Evolutionary conservation across 2,329 filamentous ascomycete genomes (phyloP).

Genomic region (Aspergillus japonicus): DNA sequence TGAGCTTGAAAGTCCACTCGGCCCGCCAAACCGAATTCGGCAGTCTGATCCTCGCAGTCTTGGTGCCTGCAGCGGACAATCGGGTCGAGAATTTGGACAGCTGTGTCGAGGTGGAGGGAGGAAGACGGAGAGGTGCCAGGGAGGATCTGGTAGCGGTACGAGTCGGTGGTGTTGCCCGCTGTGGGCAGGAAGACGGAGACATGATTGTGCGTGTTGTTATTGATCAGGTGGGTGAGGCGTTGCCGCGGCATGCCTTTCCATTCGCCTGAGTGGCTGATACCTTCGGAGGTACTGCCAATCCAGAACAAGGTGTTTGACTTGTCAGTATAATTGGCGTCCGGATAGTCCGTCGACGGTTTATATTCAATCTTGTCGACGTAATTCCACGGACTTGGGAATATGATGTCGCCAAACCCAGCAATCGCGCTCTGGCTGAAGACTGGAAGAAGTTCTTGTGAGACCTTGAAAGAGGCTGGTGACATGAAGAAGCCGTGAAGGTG

Average conservation of each 20-base stretch:
- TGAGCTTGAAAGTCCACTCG: slow-evolving; percentile 56
- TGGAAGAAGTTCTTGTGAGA: slow-evolving; percentile 65
- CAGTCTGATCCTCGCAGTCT: slow-evolving; percentile 53
- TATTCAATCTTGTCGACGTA: slow-evolving; percentile 59
- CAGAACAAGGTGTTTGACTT: slow-evolving; percentile 70
- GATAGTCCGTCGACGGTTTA: slow-evolving; percentile 50
- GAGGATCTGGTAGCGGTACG: slow-evolving; percentile 58
- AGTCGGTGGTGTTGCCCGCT: slow-evolving; percentile 30
- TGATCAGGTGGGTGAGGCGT: slow-evolving; percentile 68
- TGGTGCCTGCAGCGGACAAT: slow-evolving; percentile 54
- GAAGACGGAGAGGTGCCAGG: slow-evolving; percentile 34
- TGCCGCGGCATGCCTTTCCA: slow-evolving; percentile 70
- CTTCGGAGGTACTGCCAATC: slow-evolving; percentile 67
- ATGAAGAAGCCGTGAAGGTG: slow-evolving; percentile 73
- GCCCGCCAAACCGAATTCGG: slow-evolving; percentile 52
- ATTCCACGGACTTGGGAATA: slow-evolving; percentile 67
- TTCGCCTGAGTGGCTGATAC: slow-evolving; percentile 51
- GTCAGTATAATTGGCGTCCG: slow-evolving; percentile 56
- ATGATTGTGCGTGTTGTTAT: slow-evolving; percentile 53
- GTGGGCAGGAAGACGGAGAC: slow-evolving; percentile 59
- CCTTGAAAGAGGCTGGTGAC: slow-evolving; percentile 60
- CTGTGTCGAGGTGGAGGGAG: slow-evolving; percentile 55
- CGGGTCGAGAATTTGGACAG: slow-evolving; percentile 60
- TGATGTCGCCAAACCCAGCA: slow-evolving; percentile 70
- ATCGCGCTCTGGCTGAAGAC: slow-evolving; percentile 75